Evolutionary conservation across 164 flowering plant genomes (phyloP).

Genomic region (Vitis rotundifolia): DNA sequence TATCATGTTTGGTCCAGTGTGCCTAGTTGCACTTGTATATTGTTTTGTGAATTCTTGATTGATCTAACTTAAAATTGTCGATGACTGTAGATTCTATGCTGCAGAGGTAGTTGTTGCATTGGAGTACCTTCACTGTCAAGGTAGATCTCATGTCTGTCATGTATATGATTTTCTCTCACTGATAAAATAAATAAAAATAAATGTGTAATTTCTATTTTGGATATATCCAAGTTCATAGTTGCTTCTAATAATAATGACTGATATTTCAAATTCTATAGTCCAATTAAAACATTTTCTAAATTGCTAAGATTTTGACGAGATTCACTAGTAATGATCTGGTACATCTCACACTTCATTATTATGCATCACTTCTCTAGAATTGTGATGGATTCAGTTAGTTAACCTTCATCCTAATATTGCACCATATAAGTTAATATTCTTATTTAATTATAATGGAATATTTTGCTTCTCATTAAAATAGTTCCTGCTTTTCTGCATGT

Average conservation of each 20-base stretch:
- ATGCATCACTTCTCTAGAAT: background rate
- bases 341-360: background rate
- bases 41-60: background rate
- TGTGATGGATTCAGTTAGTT: background rate
- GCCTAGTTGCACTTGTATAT: background rate
- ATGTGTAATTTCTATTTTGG: background rate
- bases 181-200: background rate
- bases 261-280: too few relatives aligned
- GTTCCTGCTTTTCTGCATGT: background rate
- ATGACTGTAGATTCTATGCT: conserved; percentile 76
- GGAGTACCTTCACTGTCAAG: conserved; percentile 99
- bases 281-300: background rate
- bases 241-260: too few relatives aligned
- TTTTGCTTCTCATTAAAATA: background rate
- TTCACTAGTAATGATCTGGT: background rate
- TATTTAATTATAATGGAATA: too few relatives aligned
- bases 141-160: conserved; percentile 27
- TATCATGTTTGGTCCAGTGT: background rate
- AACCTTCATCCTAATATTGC: too few relatives aligned
- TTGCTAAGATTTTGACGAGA: background rate
- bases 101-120: conserved; percentile 90
- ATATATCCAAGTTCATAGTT: background rate
- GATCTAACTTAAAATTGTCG: conserved; percentile 10
- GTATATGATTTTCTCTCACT: background rate
- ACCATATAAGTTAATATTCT: too few relatives aligned